Evolutionary conservation across 2,329 filamentous ascomycete genomes (phyloP), one percentile per base, ranked within the genome.

Genomic region (Cercospora beticola): DNA sequence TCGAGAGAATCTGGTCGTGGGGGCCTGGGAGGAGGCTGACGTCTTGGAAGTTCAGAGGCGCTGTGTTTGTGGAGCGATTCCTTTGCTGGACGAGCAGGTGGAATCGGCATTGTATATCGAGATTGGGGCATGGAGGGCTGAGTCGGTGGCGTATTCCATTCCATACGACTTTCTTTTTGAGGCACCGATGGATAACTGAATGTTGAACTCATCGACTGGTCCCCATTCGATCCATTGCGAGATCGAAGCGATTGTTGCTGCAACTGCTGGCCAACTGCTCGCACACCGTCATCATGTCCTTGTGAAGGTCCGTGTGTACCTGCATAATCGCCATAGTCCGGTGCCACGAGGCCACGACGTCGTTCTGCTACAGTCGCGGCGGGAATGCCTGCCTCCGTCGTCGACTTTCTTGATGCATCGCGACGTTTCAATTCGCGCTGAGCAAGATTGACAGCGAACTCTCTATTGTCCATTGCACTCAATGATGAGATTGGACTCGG

Each of bases 391-490:
- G 87, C 84, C 72, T 87, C 85, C 33, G 86, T 84, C 28, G 75
- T 79, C 40, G 74, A 75, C 65, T 72, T 72, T 54, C 88, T 84
- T 52, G 83, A 85, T 14, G 86, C 87, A 74, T 91, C 89, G 72
- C 92, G 85, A 52, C 91, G 85, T 66, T 82, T 83, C 67, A 93
- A 86, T 79, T 96, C 92, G 65, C 87, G 86, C 70, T 90, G 88
- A 0, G 92, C 92, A 31, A 96, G 79, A 71, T 90, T 87, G 6
- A 96, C 89, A 0, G 93, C 93, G 57, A 96, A 81, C 10, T 94
- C 90, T 70, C 89, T 86, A 70, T 96, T 85, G 66, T 93, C 88
- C 1, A 85, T 86, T 0, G 90, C 90, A 74, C 92, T 88, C 14
- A 96, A 80, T 4, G 76, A 63, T 33, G 74, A 70, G n/a, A 68